phyloP scores from a whole-genome alignment of 768 basidiomycete species.

The Trametes punicea region DNA sequence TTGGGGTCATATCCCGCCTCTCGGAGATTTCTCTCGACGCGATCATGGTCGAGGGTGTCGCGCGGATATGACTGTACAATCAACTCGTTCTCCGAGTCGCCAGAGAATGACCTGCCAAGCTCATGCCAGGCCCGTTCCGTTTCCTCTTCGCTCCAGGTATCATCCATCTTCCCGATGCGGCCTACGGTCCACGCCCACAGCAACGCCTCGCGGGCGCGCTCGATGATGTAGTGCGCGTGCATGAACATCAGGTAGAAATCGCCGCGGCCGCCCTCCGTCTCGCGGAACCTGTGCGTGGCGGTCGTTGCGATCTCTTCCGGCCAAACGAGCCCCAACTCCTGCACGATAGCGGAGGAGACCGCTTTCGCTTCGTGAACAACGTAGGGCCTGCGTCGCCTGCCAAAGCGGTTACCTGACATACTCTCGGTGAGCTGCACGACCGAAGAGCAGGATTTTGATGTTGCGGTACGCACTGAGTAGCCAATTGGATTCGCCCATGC shows the following conservation, averaged over 20 bases:
- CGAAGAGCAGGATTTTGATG: background rate
- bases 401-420: constrained; percentile 35
- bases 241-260: constrained; percentile 35
- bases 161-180: constrained; percentile 27
- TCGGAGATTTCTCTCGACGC: constrained; percentile 16
- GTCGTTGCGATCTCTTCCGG: constrained; percentile 30
- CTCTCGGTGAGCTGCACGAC: background rate
- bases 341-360: constrained; percentile 32
- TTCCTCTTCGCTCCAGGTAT: constrained; percentile 20
- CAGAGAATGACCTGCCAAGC: constrained; percentile 26
- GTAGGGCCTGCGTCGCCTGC: constrained; percentile 36
- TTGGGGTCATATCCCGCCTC: constrained; percentile 15
- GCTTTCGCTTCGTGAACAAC: constrained; percentile 39
- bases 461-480: constrained; percentile 31
- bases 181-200: constrained; percentile 39
- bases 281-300: constrained; percentile 33
- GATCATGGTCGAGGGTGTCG: constrained; percentile 21
- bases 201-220: constrained; percentile 37
- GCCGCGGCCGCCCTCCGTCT: constrained; percentile 28
- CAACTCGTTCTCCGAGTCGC: constrained; percentile 12
- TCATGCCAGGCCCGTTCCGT: constrained; percentile 30
- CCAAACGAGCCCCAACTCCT: constrained; percentile 34
- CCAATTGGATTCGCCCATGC: constrained; percentile 34
- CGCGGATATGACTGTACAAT: constrained; percentile 14
- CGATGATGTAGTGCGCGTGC: constrained; percentile 32